These are phyloP conservation scores for Chimonanthus salicifolius DNA, from an alignment of 164 flowering plant genomes.

Conservation along the genomic window DNA sequence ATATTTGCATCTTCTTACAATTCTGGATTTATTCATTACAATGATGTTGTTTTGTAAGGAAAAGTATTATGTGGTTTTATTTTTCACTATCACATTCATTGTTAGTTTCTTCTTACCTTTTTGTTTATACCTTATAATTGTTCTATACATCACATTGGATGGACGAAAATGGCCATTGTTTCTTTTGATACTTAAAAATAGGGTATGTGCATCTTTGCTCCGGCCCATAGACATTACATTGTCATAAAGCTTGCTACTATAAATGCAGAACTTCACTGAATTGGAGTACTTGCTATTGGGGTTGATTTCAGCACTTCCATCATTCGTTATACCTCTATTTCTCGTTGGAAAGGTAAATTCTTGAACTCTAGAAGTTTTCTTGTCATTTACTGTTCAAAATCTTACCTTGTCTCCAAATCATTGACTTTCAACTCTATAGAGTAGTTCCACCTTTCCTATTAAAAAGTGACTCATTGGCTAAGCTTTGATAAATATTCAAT, in stretches of 20 bases:
- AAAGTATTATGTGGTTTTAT: too few species aligned
- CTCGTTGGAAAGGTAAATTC: constrained; percentile 66
- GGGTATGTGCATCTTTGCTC: neutral
- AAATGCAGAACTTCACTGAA: constrained; percentile 66
- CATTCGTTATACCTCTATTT: constrained; percentile 66
- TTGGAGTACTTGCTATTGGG: constrained; percentile 83
- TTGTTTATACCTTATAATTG: too few species aligned
- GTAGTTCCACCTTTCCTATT: neutral
- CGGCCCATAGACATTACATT: neutral
- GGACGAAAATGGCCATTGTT: neutral
- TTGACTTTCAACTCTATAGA: neutral
- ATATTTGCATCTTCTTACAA: too few species aligned
- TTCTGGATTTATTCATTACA: too few species aligned
- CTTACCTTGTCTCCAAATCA: neutral
- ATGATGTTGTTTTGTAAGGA: too few species aligned
- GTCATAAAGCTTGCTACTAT: neutral
- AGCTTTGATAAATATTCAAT: too few species aligned
- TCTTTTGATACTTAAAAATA: neutral
- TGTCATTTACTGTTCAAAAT: neutral
- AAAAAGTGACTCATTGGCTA: neutral
- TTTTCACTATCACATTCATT: too few species aligned
- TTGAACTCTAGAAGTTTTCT: neutral
- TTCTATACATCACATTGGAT: too few species aligned
- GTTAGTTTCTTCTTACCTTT: too few species aligned
- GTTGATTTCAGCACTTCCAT: constrained; percentile 73